Conservation (phyloP, 2,329 filamentous ascomycete species). For the Rhinocladiella mackenziei region DNA sequence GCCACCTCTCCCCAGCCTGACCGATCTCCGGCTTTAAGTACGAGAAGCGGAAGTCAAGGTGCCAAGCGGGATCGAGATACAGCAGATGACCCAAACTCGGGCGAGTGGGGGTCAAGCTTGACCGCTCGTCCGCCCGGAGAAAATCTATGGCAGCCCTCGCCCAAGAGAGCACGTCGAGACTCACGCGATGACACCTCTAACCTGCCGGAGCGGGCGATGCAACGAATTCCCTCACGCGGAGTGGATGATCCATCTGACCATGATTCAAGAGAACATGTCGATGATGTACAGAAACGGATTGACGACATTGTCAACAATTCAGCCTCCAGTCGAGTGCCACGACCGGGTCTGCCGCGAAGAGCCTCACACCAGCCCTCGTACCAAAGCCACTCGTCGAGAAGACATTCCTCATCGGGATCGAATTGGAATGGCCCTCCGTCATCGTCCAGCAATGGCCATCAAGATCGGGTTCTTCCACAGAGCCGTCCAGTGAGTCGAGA, state of each 20-base stretch:
- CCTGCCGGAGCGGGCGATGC: constrained; percentile 20
- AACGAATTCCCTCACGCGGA: constrained; percentile 18
- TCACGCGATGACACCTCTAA: constrained; percentile 25
- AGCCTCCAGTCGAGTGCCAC: constrained; percentile 19
- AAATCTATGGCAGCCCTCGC: constrained; percentile 16
- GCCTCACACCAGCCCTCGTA: constrained; percentile 9
- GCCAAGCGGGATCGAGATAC: constrained; percentile 41
- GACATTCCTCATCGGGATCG: constrained; percentile 18
- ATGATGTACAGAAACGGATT: constrained; percentile 38
- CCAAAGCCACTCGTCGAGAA: constrained; percentile 2
- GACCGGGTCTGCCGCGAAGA: constrained; percentile 27
- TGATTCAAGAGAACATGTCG: constrained; percentile 19
- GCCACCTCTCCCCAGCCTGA: constrained; percentile 15
- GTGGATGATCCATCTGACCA: constrained; percentile 6
- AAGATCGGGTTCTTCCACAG: constrained; percentile 17
- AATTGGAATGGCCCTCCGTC: constrained; percentile 14
- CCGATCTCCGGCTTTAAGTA: constrained; percentile 28
- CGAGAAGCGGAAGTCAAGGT: constrained; percentile 34
- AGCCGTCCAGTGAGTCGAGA: constrained; percentile 16
- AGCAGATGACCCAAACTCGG: constrained; percentile 28
- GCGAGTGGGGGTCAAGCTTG: constrained; percentile 19
- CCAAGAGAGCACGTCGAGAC: constrained; percentile 22
- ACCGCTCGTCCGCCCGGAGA: constrained; percentile 19
- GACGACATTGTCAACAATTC: constrained; percentile 34
- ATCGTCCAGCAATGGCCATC: constrained; percentile 18